Percentiles rank a stretch among this genome's conserved stretches.
Conservation (phyloP, 163 green algal genomes). For the Scenedesmus sp. region DNA sequence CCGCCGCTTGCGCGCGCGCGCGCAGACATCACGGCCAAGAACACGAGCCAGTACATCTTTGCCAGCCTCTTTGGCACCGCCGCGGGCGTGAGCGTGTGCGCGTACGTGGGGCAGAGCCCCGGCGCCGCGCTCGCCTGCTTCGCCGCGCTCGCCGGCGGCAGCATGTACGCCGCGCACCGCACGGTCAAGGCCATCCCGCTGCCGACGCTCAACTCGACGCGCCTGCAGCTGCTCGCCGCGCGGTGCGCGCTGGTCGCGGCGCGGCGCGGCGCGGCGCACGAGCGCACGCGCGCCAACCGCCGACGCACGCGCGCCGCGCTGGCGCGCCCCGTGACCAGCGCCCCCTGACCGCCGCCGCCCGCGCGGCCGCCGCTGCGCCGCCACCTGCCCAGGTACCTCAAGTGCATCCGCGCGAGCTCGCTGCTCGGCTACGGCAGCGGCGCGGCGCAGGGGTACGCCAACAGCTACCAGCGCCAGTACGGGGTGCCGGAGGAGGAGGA, state of each 20-base stretch:
- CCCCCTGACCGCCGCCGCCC: too few species aligned
- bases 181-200: constrained; percentile 63
- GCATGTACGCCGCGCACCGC: constrained; percentile 49
- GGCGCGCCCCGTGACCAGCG: too few species aligned
- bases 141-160: constrained; percentile 28
- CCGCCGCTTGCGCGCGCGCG: neutral
- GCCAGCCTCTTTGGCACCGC: constrained; percentile 64
- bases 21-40: constrained; percentile 65
- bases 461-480: constrained; percentile 27
- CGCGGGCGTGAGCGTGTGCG: constrained; percentile 48
- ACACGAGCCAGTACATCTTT: constrained; percentile 70
- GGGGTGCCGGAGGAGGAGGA: constrained; percentile 14
- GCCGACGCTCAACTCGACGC: constrained; percentile 63
- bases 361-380: too few species aligned
- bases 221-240: constrained; percentile 55
- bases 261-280: too few species aligned
- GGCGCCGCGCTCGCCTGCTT: constrained; percentile 48
- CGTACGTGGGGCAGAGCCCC: constrained; percentile 53
- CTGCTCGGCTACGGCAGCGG: too few species aligned
- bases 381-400: constrained; percentile 40
- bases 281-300: too few species aligned
- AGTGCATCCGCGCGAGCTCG: constrained; percentile 38
- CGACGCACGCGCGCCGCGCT: too few species aligned
- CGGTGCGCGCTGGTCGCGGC: too few species aligned
- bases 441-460: too few species aligned